Percentiles rank a stretch among this genome's conserved stretches.
phyloP scores from a whole-genome alignment of 805 yeast genomes.

The Starmerella stellata region DNA sequence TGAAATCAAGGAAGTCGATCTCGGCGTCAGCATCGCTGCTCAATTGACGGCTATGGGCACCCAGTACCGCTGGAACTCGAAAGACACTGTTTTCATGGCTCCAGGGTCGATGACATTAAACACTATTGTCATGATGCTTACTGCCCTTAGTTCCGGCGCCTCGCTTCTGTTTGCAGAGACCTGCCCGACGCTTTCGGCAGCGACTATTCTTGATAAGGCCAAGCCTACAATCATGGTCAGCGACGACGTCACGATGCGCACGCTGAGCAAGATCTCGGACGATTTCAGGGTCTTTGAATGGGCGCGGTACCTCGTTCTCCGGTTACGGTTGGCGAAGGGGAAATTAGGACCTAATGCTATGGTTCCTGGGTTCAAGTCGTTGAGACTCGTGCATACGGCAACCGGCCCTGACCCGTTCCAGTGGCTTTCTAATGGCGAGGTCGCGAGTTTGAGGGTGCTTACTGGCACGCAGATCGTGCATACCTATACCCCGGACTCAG shows the following conservation, averaged over 20 bases:
- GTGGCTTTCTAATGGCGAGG: conserved; percentile 14
- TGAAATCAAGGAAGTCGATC: conserved; percentile 11
- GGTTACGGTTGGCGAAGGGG: conserved; percentile 18
- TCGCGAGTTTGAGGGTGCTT: conserved; percentile 18
- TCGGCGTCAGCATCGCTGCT: conserved; percentile 24
- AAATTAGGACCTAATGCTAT: conserved; percentile 16
- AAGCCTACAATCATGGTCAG: conserved; percentile 20
- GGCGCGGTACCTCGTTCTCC: conserved; percentile 8
- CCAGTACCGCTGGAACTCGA: conserved; percentile 18
- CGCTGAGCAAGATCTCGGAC: conserved; percentile 17
- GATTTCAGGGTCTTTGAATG: conserved; percentile 13
- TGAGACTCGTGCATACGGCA: conserved; percentile 20
- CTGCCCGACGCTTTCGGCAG: conserved; percentile 14
- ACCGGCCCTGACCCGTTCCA: conserved; percentile 14
- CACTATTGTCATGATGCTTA: conserved; percentile 18
- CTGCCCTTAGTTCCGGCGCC: conserved; percentile 20
- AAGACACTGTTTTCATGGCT: conserved; percentile 21
- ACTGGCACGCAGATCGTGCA: conserved; percentile 24
- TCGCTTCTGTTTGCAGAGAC: conserved; percentile 13
- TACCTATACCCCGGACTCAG: conserved; percentile 18
- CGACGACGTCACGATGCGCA: conserved; percentile 20
- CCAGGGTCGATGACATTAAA: conserved; percentile 18
- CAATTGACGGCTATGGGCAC: conserved; percentile 23
- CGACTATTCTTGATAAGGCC: conserved; percentile 12
- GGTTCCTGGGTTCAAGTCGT: conserved; percentile 15